Conservation (phyloP, 2,329 filamentous ascomycete genomes). For the Didymella exigua region DNA sequence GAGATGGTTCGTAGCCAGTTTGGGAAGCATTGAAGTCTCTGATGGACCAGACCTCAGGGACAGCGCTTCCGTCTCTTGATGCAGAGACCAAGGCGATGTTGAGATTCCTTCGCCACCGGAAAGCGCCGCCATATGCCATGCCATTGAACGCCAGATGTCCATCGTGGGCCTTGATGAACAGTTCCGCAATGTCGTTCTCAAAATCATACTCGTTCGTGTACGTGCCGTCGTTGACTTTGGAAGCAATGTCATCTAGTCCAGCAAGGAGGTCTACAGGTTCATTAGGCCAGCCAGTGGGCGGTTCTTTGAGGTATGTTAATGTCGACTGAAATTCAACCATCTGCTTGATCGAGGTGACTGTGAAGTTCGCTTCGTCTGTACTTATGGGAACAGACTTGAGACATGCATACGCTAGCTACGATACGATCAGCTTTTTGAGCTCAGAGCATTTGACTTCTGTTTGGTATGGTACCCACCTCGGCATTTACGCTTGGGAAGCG, state of each 20-base stretch:
- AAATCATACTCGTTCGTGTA: slow-evolving; percentile 53
- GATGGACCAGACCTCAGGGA: slow-evolving; percentile 40
- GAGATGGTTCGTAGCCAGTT: slow-evolving; percentile 36
- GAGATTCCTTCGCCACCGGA: slow-evolving; percentile 40
- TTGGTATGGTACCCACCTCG: slow-evolving; percentile 25
- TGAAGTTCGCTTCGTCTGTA: slow-evolving; percentile 28
- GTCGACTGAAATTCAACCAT: slow-evolving; percentile 51
- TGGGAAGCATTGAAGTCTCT: slow-evolving; percentile 41
- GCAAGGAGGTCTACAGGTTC: slow-evolving; percentile 47
- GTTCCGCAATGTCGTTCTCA: slow-evolving; percentile 44
- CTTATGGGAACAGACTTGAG: slow-evolving; percentile 46
- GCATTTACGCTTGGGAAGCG: slow-evolving; percentile 36
- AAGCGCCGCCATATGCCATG: slow-evolving; percentile 44
- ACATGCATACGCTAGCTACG: slow-evolving; percentile 43
- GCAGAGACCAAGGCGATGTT: slow-evolving; percentile 40
- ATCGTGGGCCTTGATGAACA: slow-evolving; percentile 43
- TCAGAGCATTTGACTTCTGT: background rate
- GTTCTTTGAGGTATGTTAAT: slow-evolving; percentile 48
- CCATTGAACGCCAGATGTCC: slow-evolving; percentile 48
- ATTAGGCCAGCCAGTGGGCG: slow-evolving; percentile 46
- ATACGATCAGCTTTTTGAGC: slow-evolving; percentile 2
- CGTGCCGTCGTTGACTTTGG: slow-evolving; percentile 34
- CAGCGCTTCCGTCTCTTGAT: slow-evolving; percentile 36
- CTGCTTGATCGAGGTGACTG: slow-evolving; percentile 40
- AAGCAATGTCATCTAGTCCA: slow-evolving; percentile 45